phyloP scores from a whole-genome alignment of 257 asterid species.

The Vinca minor region DNA sequence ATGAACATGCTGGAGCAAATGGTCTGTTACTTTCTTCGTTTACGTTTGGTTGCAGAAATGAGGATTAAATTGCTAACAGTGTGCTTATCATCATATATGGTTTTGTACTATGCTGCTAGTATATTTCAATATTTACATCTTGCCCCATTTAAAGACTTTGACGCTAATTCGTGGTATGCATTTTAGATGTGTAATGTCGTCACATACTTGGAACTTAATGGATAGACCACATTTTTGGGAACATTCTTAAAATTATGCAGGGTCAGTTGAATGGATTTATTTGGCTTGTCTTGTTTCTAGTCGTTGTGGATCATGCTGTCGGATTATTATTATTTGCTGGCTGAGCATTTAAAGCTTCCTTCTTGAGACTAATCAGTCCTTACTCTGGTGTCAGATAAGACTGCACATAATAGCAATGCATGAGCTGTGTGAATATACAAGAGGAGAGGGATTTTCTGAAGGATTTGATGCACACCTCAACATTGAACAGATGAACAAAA shows the following conservation, averaged over 20 bases:
- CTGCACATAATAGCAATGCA: constrained; percentile 99
- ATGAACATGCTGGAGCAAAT: constrained; percentile 93
- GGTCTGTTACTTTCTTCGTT: constrained; percentile 31
- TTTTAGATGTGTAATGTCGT: not conserved
- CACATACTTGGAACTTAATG: not conserved
- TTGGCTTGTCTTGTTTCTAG: not conserved
- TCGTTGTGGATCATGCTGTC: not conserved
- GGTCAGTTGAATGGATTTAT: not conserved
- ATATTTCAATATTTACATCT: not conserved
- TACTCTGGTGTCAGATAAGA: constrained; percentile 63
- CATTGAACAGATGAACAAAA: constrained; percentile 98
- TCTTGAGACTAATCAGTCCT: constrained; percentile 9
- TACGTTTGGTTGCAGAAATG: no score
- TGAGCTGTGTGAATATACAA: constrained; percentile 88
- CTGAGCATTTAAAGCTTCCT: not conserved
- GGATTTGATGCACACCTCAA: constrained; percentile 99
- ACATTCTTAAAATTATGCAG: not conserved
- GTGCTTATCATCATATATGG: not conserved
- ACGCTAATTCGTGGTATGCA: not conserved
- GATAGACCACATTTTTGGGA: not conserved
- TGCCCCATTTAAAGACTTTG: not conserved
- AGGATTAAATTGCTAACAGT: not conserved
- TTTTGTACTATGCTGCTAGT: not conserved
- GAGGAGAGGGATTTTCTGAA: constrained; percentile 97
- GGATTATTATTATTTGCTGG: not conserved